Evolutionary conservation across 2,329 filamentous ascomycete genomes (phyloP), one percentile per base, ranked within the genome.

Genomic region (Zymoseptoria brevis): DNA sequence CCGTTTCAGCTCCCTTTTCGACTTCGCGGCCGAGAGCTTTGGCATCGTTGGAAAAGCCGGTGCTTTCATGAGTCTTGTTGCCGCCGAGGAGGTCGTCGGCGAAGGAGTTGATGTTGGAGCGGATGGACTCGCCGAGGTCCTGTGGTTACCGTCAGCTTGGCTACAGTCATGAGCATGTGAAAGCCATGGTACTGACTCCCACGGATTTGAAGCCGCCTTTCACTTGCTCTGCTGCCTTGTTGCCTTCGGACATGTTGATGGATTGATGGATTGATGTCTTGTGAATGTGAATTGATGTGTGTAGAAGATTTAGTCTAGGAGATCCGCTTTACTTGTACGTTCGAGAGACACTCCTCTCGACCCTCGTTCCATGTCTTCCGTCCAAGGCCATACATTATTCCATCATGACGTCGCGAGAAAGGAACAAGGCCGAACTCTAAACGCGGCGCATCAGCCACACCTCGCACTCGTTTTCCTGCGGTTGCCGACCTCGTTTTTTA

Each of bases 51-150:
- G 61, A 58, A 19, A 62, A 57, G 21, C 62, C 65, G 6, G 61
- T 59, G 45, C 61, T 61, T 4, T 61, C 56, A 53, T 62, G 58
- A 6, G 58, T 60, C 57, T 63, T 66, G 55, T 60, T 64, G 41
- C 55, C 54, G 24, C 60, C 59, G 1, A 64, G 35, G 4, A 70
- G 55, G 29, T 66, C 64, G 59, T 71, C 68, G 57, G 65, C 63
- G 58, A 66, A 69, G 35, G 59, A 55, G 60, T 71, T 71, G 59
- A 69, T 60, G 60, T 71, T 69, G 48, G 68, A 63, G 49, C 68
- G 64, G 16, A 68, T 59, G 50, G 57, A 58, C 54, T 71, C 68
- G 29, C 62, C 60, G 24, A 61, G 60, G 52, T 65, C 60, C 68
- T 69, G 30, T 16, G 21, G 35, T 45, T 24, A 24, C 19, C 16